Percentiles rank a stretch among this genome's conserved stretches.
Conservation (phyloP, 2,329 filamentous ascomycete genomes). For the Thielaviopsis punctulata region DNA sequence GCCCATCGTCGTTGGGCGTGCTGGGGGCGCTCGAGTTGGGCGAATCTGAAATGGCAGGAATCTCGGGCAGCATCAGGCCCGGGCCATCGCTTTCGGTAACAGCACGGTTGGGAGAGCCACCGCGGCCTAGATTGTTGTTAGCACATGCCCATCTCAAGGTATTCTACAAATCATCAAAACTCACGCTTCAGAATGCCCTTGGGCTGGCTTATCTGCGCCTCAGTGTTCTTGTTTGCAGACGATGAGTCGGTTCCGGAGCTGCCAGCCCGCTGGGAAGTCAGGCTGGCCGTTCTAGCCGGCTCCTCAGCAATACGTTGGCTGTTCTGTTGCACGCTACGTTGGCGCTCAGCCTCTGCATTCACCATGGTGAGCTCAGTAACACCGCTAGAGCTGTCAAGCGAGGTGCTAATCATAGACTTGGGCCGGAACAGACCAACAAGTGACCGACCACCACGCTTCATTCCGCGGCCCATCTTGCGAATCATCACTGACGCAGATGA, state of each 20-base stretch:
- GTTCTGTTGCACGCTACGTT: conserved; percentile 33
- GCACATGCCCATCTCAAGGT: conserved; percentile 25
- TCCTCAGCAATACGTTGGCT: conserved; percentile 18
- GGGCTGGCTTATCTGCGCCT: conserved; percentile 24
- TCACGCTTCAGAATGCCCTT: conserved; percentile 91
- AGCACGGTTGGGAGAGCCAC: conserved; percentile 3
- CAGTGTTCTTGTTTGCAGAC: conserved; percentile 55
- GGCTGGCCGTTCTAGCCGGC: conserved; percentile 61
- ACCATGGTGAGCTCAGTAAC: conserved; percentile 79
- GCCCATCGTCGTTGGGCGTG: conserved; percentile 67
- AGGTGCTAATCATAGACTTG: conserved; percentile 72
- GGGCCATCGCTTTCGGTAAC: conserved; percentile 1
- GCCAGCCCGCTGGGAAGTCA: conserved; percentile 32
- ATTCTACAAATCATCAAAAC: conserved; percentile 8
- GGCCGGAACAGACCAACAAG: conserved; percentile 88
- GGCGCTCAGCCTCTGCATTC: conserved; percentile 82
- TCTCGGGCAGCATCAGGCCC: conserved; percentile 31
- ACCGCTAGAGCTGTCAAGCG: conserved; percentile 41
- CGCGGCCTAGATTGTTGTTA: conserved; percentile 4
- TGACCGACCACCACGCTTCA: conserved; percentile 85
- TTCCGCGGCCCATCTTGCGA: conserved; percentile 95
- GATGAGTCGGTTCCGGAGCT: conserved; percentile 45
- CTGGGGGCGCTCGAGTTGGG: conserved; percentile 74
- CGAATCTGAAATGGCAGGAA: conserved; percentile 53
- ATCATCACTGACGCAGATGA: conserved; percentile 89